Percentiles rank a stretch among this genome's conserved stretches.
Conservation (phyloP, 345 rosid genomes). For the Populus ilicifolia region DNA sequence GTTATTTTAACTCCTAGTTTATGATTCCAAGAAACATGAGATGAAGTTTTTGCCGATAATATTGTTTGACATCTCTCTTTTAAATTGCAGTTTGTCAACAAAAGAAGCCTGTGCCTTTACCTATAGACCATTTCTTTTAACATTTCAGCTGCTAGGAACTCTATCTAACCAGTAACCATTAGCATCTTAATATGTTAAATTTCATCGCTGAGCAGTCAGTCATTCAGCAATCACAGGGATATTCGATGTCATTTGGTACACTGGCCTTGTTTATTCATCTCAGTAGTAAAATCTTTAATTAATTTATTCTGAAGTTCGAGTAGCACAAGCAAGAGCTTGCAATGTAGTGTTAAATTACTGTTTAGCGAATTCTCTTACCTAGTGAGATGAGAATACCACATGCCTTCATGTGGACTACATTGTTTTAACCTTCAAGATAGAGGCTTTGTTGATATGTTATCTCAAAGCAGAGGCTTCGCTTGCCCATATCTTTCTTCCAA, state of each 20-base stretch:
- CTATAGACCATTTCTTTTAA: neutral
- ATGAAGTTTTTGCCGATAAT: neutral
- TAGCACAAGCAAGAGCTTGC: neutral
- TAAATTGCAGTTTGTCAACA: neutral
- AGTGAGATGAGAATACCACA: constrained; percentile 9
- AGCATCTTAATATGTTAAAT: neutral
- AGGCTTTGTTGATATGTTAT: no score
- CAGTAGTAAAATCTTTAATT: neutral
- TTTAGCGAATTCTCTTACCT: neutral
- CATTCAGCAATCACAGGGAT: neutral
- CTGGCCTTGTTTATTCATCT: neutral
- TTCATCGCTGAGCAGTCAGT: neutral
- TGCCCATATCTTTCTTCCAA: neutral
- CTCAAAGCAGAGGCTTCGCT: no score
- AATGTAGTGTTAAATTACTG: neutral
- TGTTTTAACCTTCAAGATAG: neutral
- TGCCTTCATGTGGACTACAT: constrained; percentile 22
- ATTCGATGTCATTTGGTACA: no score
- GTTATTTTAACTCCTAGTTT: neutral
- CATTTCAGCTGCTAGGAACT: neutral
- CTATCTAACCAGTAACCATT: neutral
- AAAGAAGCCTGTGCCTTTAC: neutral
- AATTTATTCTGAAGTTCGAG: neutral
- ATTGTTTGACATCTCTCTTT: neutral
- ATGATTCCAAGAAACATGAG: neutral